A percentile compares a stretch with the other conserved stretches of the same genome.
phyloP scores from a whole-genome alignment of 2,329 filamentous ascomycete species.

The Trematosphaeria pertusa region DNA sequence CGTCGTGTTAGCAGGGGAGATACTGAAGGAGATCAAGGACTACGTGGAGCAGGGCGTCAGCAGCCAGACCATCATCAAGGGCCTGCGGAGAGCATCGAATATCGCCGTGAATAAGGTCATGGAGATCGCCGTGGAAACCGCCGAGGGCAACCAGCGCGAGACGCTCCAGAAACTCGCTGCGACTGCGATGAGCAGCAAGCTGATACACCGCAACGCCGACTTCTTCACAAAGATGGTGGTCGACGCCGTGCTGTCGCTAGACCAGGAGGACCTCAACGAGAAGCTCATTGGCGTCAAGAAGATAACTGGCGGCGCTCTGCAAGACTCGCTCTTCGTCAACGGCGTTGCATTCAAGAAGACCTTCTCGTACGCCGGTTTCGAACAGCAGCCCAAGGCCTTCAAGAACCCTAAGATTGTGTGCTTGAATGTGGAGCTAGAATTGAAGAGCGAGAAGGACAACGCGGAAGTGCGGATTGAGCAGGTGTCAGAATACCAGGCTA shows the following conservation, averaged over 20 bases:
- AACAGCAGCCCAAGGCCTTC: conserved; percentile 98
- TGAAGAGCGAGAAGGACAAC: conserved; percentile 99
- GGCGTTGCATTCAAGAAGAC: conserved; percentile 99
- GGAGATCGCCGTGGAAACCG: conserved; percentile 90
- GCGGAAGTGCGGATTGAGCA: conserved; percentile 97
- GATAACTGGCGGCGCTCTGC: conserved; percentile 92
- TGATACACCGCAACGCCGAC: conserved; percentile 94
- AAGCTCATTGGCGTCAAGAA: conserved; percentile 99
- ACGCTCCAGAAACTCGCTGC: conserved; percentile 88
- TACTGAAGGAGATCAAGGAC: conserved; percentile 95
- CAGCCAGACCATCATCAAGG: conserved; percentile 97
- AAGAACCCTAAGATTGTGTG: conserved; percentile 95
- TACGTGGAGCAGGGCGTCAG: conserved; percentile 96
- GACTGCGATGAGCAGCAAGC: conserved; percentile 99
- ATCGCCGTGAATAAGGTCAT: conserved; percentile 99
- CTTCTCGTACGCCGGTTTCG: conserved; percentile 98
- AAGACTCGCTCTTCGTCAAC: conserved; percentile 96
- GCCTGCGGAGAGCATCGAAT: conserved; percentile 81
- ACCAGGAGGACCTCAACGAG: conserved; percentile 97
- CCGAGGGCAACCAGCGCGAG: conserved; percentile 82
- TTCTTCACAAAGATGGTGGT: conserved; percentile 99
- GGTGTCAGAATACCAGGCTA: conserved; percentile 98
- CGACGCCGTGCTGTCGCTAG: conserved; percentile 91
- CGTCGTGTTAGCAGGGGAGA: conserved; percentile 95
- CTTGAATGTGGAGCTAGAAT: conserved; percentile 95